Evolutionary conservation across 2,329 filamentous ascomycete species (phyloP), one percentile per base, ranked within the genome.

Genomic region (Colletotrichum neosansevieriae): DNA sequence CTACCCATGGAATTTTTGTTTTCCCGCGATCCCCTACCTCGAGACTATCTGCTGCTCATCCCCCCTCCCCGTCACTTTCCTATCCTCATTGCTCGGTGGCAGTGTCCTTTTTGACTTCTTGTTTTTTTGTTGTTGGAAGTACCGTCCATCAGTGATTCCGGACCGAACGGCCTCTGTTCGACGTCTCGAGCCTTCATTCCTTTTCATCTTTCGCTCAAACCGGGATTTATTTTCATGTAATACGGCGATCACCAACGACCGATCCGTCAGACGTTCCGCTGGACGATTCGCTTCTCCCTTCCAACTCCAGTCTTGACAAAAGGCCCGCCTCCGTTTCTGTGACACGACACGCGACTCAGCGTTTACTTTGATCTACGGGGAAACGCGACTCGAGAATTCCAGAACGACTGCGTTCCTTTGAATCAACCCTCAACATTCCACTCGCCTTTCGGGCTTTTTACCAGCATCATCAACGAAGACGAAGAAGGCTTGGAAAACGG

Each of bases 341-440:
- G 51, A 34, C 51, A 36, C 51, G 51, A 54, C 51, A 36, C 51
- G 32, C 51, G 29, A n/a, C 51, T 17, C 17, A 54, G 36, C n/a
- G 5, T 15, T 38, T 38, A 38, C 36, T 29, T 29, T 29, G 7
- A 6, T 7, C 36, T 3, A 15, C 10, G 11, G 36, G 36, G 36
- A 12, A 15, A 40, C 53, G 19, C 36, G 36, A 44, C n/a, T 17
- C 21, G 15, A 9, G 15, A 38, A 38, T 38, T 13, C 11, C 36
- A 38, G 36, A 38, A 13, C 36, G 13, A 38, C 10, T 1, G 38
- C 32, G 21, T 29, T 49, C 19, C 29, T 40, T 19, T 54, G 29
- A 6, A 15, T 24, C 5, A 4, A 29, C 29, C 4, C 6, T 7
- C 29, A 29, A 29, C 29, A 29, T 29, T 29, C 29, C 32, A 2